These are phyloP conservation scores for Pezicula radicicola DNA, from an alignment of 2,329 filamentous ascomycete species.

Conservation along the genomic window DNA sequence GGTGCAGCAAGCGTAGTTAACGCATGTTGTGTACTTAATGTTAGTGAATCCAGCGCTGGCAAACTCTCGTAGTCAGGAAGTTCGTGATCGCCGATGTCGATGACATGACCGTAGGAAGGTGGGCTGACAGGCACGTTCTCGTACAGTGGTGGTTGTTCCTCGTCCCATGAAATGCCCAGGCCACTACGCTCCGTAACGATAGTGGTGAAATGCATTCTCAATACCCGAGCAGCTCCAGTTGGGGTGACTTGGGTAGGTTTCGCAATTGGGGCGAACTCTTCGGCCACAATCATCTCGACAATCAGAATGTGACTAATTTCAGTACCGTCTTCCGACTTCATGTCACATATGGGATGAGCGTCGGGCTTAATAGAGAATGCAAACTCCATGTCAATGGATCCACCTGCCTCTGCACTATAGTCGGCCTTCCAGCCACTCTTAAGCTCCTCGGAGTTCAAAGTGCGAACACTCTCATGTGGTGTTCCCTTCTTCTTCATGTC, in stretches of 20 bases:
- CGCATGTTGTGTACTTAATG: neutral
- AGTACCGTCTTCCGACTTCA: slow-evolving; percentile 70
- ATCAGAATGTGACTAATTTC: slow-evolving; percentile 82
- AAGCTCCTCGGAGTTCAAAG: slow-evolving; percentile 77
- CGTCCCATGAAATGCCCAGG: slow-evolving; percentile 90
- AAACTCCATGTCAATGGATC: slow-evolving; percentile 82
- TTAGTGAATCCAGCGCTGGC: slow-evolving; percentile 12
- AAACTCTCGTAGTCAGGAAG: slow-evolving; percentile 28
- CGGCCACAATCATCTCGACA: slow-evolving; percentile 89
- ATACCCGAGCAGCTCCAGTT: slow-evolving; percentile 84
- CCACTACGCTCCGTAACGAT: slow-evolving; percentile 79
- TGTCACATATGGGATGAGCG: slow-evolving; percentile 70
- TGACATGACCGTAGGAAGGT: slow-evolving; percentile 54
- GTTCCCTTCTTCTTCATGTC: slow-evolving; percentile 56
- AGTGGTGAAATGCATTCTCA: slow-evolving; percentile 88
- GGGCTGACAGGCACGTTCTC: slow-evolving; percentile 88
- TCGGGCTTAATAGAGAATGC: slow-evolving; percentile 55
- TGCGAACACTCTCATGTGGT: slow-evolving; percentile 69
- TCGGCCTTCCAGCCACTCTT: slow-evolving; percentile 84
- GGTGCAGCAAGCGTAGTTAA: neutral
- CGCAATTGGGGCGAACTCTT: slow-evolving; percentile 77
- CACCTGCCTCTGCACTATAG: slow-evolving; percentile 56
- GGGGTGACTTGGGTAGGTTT: slow-evolving; percentile 70
- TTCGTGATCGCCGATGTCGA: slow-evolving; percentile 17
- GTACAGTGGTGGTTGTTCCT: slow-evolving; percentile 91